Evolutionary conservation across 2,329 filamentous ascomycete genomes (phyloP), one percentile per base, ranked within the genome.

Genomic region (Epichloe brachyelytri): DNA sequence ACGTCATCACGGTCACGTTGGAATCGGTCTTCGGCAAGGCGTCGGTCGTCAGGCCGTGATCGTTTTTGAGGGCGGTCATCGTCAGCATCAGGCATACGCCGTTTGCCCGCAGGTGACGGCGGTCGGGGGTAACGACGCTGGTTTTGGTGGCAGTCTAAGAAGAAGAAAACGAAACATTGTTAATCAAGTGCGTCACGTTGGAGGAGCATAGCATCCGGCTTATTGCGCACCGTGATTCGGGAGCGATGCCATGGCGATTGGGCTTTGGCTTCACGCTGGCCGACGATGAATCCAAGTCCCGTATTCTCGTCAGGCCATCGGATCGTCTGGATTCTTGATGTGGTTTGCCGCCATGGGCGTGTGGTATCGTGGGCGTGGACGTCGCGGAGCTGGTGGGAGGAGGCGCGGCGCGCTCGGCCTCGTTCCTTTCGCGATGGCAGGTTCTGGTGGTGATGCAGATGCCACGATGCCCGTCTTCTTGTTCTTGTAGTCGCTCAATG

Each of bases 401-500:
- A 47, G 56, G 57, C 52, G 56, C 52, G 47, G 57, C 56, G 57
- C 65, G 64, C 44, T 66, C 63, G 34, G 48, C 50, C 20, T 68
- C 67, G 39, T 59, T 62, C 56, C 59, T 64, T 60, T 67, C 30
- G 60, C 56, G 45, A 62, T 59, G 50, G 61, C 54, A 5, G 64
- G 61, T 44, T 68, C 65, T 14, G 67, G 61, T 1, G 70, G 66
- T 14, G 69, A 69, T 8, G 65, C 61, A 10, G 69, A 66, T 49
- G 62, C 48, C 49, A 56, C 56, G 53, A 60, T 57, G 50, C 45
- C 54, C 15, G 65, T 63, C 61, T 74, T 75, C 62, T 76, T 75
- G 54, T 76, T 80, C 64, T 76, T 77, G 58, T 80, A 81, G 61
- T 80, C 78, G 63, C 74, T 77, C 54, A 81, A 63, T 14, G 77